Conservation (phyloP, 2,329 filamentous ascomycete genomes). For the Aureobasidium sp. region DNA sequence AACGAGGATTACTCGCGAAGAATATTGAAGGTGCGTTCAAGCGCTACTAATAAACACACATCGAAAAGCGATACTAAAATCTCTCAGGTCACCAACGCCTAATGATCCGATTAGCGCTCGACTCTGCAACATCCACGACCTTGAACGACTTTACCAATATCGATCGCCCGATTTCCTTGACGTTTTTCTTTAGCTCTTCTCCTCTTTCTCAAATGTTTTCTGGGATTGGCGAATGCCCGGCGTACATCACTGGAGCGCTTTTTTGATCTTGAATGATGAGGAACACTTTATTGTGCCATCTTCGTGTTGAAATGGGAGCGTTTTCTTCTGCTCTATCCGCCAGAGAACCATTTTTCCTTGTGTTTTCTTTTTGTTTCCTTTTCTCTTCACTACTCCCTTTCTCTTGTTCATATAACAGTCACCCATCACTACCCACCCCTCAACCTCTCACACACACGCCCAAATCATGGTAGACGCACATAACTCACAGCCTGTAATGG, state of each 20-base stretch:
- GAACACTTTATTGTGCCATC: slow-evolving; percentile 7
- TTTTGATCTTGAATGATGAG: slow-evolving; percentile 23
- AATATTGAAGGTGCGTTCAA: slow-evolving; percentile 71
- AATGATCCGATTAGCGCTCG: slow-evolving; percentile 28
- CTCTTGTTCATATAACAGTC: slow-evolving; percentile 8
- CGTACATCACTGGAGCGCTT: slow-evolving; percentile 22
- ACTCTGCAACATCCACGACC: slow-evolving; percentile 41
- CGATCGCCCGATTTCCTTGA: slow-evolving; percentile 28
- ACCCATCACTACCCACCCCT: not conserved
- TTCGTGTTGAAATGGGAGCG: slow-evolving; percentile 28
- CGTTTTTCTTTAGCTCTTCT: not conserved
- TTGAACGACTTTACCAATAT: slow-evolving; percentile 42
- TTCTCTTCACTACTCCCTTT: not conserved
- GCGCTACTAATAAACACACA: not conserved
- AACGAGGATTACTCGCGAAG: slow-evolving; percentile 94
- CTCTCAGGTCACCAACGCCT: slow-evolving; percentile 15
- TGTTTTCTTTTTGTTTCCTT: slow-evolving; percentile 19
- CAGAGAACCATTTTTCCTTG: slow-evolving; percentile 28
- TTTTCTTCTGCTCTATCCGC: slow-evolving; percentile 27
- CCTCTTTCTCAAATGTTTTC: not conserved
- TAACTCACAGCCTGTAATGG: slow-evolving; percentile 8
- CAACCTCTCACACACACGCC: slow-evolving; percentile 19
- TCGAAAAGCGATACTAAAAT: slow-evolving; percentile 15
- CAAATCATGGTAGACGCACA: slow-evolving; percentile 20
- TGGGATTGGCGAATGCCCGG: slow-evolving; percentile 15